Percentiles rank a stretch among this genome's conserved stretches.
Conservation (phyloP, 1,284 basidiomycete genomes). For the Papiliotrema fonsecae region DNA sequence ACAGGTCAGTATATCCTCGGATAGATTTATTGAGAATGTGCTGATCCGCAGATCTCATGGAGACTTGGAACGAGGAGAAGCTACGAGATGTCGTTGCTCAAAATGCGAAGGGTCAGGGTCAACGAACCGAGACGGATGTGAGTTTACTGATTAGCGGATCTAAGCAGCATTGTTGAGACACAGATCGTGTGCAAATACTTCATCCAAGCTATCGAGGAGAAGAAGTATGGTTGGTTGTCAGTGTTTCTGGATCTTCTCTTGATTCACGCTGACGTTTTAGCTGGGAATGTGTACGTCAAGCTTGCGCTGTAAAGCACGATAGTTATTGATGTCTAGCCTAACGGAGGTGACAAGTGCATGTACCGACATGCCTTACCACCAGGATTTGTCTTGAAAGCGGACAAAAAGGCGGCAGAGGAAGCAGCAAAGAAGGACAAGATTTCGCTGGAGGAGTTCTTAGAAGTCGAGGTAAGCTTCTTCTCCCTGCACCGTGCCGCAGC, state of each 20-base stretch:
- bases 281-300: constrained; percentile 47
- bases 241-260: constrained; percentile 7
- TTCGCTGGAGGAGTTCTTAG: constrained; percentile 93
- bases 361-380: constrained; percentile 94
- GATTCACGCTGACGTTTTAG: constrained; percentile 21
- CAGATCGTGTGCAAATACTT: constrained; percentile 98
- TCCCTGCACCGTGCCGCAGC: constrained; percentile 57
- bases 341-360: constrained; percentile 68
- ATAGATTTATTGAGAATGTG: background rate
- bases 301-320: background rate
- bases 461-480: constrained; percentile 86
- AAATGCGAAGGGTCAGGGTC: constrained; percentile 91
- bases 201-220: constrained; percentile 90
- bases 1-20: constrained; percentile 55
- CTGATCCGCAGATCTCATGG: constrained; percentile 59
- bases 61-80: constrained; percentile 91
- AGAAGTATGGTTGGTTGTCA: constrained; percentile 63
- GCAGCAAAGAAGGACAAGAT: constrained; percentile 85
- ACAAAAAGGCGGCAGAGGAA: constrained; percentile 71
- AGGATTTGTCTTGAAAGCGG: constrained; percentile 89
- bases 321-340: constrained; percentile 27
- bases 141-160: constrained; percentile 25
- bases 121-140: constrained; percentile 86
- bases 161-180: background rate
- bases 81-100: constrained; percentile 77